Conservation (phyloP, 2,329 filamentous ascomycete genomes). For the Talaromyces albobiverticillius region DNA sequence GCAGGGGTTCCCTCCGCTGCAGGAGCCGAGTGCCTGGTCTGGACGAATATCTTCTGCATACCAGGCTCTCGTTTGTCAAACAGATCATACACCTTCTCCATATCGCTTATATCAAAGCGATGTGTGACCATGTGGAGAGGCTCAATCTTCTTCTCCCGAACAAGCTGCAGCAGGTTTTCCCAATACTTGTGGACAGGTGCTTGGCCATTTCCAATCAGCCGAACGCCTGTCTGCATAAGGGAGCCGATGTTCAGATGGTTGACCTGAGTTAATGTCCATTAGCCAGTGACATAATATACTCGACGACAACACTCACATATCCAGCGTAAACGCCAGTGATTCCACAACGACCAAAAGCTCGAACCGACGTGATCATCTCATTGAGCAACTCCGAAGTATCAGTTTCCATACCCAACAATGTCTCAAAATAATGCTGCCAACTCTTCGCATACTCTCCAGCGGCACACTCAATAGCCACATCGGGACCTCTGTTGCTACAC, state of each 20-base stretch:
- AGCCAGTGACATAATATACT: background rate
- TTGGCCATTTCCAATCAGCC: conserved; percentile 68
- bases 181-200: conserved; percentile 81
- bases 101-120: conserved; percentile 70
- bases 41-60: conserved; percentile 77
- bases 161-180: conserved; percentile 68
- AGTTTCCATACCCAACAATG: conserved; percentile 68
- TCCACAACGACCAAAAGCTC: conserved; percentile 63
- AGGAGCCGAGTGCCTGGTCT: conserved; percentile 57
- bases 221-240: conserved; percentile 81
- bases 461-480: conserved; percentile 68
- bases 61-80: conserved; percentile 56
- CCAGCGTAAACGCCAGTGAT: conserved; percentile 70
- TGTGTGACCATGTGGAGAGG: conserved; percentile 79
- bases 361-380: conserved; percentile 51
- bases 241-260: conserved; percentile 83
- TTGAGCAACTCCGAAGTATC: conserved; percentile 70
- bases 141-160: conserved; percentile 67
- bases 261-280: conserved; percentile 44
- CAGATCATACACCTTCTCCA: conserved; percentile 63
- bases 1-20: conserved; percentile 49
- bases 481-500: conserved; percentile 65
- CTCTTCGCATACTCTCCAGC: conserved; percentile 63
- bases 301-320: conserved; percentile 43
- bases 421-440: conserved; percentile 60